Conservation (phyloP, 2,329 filamentous ascomycete genomes). For the Penicillium sp. region DNA sequence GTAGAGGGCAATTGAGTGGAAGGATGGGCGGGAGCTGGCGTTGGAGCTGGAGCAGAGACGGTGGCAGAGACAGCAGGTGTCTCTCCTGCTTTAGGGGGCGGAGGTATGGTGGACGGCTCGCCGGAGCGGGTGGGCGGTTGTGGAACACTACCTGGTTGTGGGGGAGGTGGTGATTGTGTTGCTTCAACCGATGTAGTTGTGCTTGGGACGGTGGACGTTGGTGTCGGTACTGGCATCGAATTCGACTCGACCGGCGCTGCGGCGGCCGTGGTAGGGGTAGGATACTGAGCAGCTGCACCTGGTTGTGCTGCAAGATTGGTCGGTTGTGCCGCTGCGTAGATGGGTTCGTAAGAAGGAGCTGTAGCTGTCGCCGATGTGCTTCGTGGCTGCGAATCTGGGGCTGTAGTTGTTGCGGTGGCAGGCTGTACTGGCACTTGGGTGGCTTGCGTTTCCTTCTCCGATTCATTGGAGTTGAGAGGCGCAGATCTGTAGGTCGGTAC, state of each 20-base stretch:
- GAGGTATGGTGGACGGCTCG: slow-evolving; percentile 10
- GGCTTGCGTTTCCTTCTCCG: slow-evolving; percentile 12
- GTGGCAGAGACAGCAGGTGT: neutral
- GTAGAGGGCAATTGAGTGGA: slow-evolving; percentile 18
- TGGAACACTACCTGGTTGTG: slow-evolving; percentile 33
- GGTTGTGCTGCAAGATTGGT: slow-evolving; percentile 30
- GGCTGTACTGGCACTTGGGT: slow-evolving; percentile 17
- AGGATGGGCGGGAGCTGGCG: slow-evolving; percentile 18
- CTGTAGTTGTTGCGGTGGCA: slow-evolving; percentile 16
- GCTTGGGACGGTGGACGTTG: slow-evolving; percentile 14
- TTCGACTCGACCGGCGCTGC: slow-evolving; percentile 1
- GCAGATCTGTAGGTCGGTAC: slow-evolving; percentile 24
- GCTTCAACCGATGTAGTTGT: slow-evolving; percentile 6
- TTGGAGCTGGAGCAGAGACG: neutral
- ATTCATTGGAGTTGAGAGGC: slow-evolving; percentile 21
- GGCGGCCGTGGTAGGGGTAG: slow-evolving; percentile 19
- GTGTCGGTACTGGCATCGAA: slow-evolving; percentile 20
- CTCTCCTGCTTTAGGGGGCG: slow-evolving; percentile 17
- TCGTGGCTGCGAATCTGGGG: slow-evolving; percentile 8
- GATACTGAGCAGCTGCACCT: slow-evolving; percentile 35
- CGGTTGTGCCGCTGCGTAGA: slow-evolving; percentile 20
- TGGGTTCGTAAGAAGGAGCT: slow-evolving; percentile 30
- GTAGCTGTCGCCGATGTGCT: slow-evolving; percentile 19
- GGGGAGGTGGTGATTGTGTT: slow-evolving; percentile 34
- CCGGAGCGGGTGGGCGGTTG: slow-evolving; percentile 1